A percentile compares a stretch with the other conserved stretches of the same genome.
phyloP scores from a whole-genome alignment of 805 yeast species.

The Cyberlindnera saturnus region DNA sequence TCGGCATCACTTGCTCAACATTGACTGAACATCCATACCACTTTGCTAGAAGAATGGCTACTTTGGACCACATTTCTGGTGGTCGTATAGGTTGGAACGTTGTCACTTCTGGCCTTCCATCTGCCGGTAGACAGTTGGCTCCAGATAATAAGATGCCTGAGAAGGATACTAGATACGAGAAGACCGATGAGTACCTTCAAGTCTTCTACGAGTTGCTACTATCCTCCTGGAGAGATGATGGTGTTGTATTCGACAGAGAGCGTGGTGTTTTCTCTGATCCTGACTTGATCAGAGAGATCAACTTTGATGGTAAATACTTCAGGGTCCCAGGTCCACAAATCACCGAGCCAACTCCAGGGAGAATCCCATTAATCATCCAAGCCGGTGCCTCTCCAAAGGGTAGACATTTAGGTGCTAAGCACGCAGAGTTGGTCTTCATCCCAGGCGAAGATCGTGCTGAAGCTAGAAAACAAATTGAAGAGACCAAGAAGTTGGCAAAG shows the following conservation, averaged over 20 bases:
- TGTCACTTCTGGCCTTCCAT: constrained; percentile 36
- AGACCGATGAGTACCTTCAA: constrained; percentile 38
- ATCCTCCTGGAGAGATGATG: constrained; percentile 41
- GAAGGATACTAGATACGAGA: constrained; percentile 36
- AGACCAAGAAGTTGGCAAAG: constrained; percentile 29
- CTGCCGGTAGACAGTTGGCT: constrained; percentile 38
- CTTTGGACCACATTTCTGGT: constrained; percentile 38
- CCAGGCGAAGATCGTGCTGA: constrained; percentile 28
- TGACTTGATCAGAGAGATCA: constrained; percentile 33
- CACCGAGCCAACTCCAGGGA: constrained; percentile 37
- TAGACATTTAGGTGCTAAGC: constrained; percentile 36
- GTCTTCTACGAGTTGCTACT: constrained; percentile 35
- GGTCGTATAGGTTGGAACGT: constrained; percentile 46
- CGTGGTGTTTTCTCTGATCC: constrained; percentile 34
- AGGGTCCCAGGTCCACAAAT: constrained; percentile 35
- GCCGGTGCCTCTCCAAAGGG: constrained; percentile 42
- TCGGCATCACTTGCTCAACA: constrained; percentile 39
- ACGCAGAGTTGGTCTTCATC: constrained; percentile 37
- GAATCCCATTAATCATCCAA: constrained; percentile 39
- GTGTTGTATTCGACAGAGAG: constrained; percentile 21
- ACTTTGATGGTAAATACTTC: constrained; percentile 35
- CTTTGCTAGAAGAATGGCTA: constrained; percentile 38
- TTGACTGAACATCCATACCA: constrained; percentile 40
- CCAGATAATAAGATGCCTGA: constrained; percentile 32
- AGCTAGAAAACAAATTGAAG: constrained; percentile 26